Conservation (phyloP, 83 land plant genomes). For the Thuja plicata region DNA sequence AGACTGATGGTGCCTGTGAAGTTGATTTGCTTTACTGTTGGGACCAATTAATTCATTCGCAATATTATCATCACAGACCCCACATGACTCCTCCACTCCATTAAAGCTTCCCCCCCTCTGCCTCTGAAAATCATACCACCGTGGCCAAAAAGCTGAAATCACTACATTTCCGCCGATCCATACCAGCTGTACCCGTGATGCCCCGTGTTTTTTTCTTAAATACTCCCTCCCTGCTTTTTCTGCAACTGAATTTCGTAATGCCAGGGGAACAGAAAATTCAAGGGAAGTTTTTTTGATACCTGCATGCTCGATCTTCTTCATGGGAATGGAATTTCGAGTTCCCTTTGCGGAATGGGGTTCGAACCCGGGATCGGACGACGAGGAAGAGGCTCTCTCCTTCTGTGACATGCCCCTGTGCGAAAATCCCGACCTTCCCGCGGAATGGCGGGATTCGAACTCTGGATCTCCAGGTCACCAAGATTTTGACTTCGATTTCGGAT, state of each 20-base stretch:
- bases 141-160: background rate
- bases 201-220: background rate
- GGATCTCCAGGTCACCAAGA: background rate
- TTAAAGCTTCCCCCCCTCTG: background rate
- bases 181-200: background rate
- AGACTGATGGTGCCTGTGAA: background rate
- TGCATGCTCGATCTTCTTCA: no score
- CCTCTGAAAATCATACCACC: background rate
- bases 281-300: no score
- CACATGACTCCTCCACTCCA: conserved; percentile 1
- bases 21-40: background rate
- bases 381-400: conserved; percentile 6
- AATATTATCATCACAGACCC: background rate
- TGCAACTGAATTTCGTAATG: background rate
- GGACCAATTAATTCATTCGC: background rate
- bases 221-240: background rate
- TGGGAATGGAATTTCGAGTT: background rate
- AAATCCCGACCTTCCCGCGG: background rate
- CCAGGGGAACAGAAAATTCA: no score
- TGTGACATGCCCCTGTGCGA: background rate
- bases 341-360: background rate
- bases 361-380: background rate
- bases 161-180: background rate
- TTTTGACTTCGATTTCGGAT: background rate
- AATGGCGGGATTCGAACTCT: background rate